These are phyloP conservation scores for Erysimum pusillum DNA, from an alignment of 441 rosid species.

Conservation along the genomic window DNA sequence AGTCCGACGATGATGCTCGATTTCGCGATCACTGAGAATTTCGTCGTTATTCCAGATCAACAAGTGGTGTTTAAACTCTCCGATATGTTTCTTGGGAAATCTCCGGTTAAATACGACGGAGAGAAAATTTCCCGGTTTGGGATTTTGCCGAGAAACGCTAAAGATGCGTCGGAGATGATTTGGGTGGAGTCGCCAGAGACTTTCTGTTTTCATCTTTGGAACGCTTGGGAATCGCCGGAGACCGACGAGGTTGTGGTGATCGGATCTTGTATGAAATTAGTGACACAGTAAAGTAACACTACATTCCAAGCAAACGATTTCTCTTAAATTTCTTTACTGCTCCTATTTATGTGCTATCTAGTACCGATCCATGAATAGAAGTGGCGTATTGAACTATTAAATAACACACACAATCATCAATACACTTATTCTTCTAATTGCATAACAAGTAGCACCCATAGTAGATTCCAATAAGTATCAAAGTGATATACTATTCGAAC, in stretches of 20 bases:
- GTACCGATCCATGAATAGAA: no score
- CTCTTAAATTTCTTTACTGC: no score
- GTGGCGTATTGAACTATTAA: background rate
- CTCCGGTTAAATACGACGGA: slow-evolving; percentile 77
- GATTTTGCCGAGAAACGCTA: slow-evolving; percentile 58
- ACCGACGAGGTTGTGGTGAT: slow-evolving; percentile 78
- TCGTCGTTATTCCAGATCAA: slow-evolving; percentile 76
- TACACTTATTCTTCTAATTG: background rate
- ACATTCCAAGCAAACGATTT: no score
- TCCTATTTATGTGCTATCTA: no score
- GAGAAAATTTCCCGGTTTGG: slow-evolving; percentile 73
- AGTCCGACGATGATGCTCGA: slow-evolving; percentile 88
- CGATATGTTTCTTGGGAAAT: slow-evolving; percentile 76
- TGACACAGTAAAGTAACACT: background rate
- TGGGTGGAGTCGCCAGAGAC: slow-evolving; percentile 81
- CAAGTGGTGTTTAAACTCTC: slow-evolving; percentile 80
- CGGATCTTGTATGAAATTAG: slow-evolving; percentile 71
- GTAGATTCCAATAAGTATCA: background rate
- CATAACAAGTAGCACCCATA: no score
- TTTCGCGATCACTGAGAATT: slow-evolving; percentile 79
- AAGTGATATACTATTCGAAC: no score
- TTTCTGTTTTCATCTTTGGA: slow-evolving; percentile 85
- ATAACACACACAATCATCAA: background rate
- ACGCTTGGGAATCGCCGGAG: slow-evolving; percentile 89
- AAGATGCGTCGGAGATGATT: slow-evolving; percentile 56